Conservation (phyloP, 345 rosid genomes). For the Melaleuca alternifolia region DNA sequence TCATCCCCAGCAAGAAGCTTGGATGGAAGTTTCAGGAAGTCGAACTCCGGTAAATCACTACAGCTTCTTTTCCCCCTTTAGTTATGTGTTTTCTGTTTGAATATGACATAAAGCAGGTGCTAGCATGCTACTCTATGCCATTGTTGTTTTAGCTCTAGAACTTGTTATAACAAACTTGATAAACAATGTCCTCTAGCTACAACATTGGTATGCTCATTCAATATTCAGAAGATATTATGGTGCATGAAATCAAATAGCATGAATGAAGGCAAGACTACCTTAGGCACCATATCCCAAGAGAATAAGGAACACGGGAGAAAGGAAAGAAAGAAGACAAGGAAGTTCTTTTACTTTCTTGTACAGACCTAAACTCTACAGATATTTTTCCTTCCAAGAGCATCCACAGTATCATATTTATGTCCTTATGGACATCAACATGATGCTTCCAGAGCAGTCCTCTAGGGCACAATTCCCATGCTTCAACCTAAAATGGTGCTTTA, state of each 20-base stretch:
- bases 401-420: background rate
- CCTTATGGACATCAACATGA: background rate
- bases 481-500: background rate
- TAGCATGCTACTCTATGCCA: background rate
- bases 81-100: background rate
- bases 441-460: background rate
- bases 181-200: background rate
- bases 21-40: constrained; percentile 38
- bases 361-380: background rate
- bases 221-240: background rate
- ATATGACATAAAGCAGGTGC: background rate
- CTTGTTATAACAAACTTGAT: background rate
- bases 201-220: background rate
- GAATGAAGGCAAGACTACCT: background rate
- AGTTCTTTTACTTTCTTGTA: background rate
- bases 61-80: background rate
- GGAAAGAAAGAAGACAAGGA: background rate
- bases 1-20: constrained; percentile 26
- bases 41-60: constrained; percentile 22
- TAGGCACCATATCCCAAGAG: background rate
- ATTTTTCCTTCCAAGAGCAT: background rate
- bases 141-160: background rate
- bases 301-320: background rate
- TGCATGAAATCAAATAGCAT: background rate
- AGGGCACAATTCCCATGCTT: background rate